Evolutionary conservation across 441 rosid species (phyloP), one percentile per base, ranked within the genome.

Genomic region (Adansonia grandidieri): DNA sequence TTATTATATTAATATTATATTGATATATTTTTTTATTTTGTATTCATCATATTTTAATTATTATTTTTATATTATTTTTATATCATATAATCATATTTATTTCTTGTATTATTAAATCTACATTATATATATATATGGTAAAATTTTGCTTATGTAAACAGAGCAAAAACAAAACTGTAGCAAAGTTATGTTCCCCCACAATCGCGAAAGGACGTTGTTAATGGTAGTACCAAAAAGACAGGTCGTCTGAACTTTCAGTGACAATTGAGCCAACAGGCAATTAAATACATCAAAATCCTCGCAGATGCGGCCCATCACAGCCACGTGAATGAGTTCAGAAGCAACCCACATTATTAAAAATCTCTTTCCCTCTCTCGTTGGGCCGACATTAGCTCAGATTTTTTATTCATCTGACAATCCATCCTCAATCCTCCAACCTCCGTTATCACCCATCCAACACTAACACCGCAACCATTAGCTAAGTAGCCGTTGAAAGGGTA

Each of bases 401-500:
- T 67, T 37, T 37, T 37, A 37, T 37, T 37, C 63, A 42, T 14
- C 79, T 65, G 79, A 77, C 79, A 65, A 62, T 63, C 37, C 45
- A 22, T 63, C 48, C 15, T 6, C 76, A 6, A 79, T 84, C 77
- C 40, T 61, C n/a, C 37, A 65, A 84, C 76, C 44, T 78, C 77
- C 80, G 80, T 80, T 80, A 75, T 80, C 82, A n/a, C 6, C 53
- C 70, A 28, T 22, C 47, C 5, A 57, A 57, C 4, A 8, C 9
- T 9, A 32, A 37, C 40, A 37, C 40, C 40, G 40, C 32, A 40
- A 0, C 8, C 47, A 51, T 13, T 24, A 2, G n/a, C 64, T 65
- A 54, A n/a, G 65, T 77, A 47, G 67, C 83, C 81, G 79, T 77
- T 79, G 70, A 64, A 78, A 7, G 72, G 19, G 3, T 64, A 32